A percentile compares a stretch with the other conserved stretches of the same genome.
Evolutionary conservation across 352 stramenopile species (phyloP).

Genomic region (Globisporangium cystogenes): DNA sequence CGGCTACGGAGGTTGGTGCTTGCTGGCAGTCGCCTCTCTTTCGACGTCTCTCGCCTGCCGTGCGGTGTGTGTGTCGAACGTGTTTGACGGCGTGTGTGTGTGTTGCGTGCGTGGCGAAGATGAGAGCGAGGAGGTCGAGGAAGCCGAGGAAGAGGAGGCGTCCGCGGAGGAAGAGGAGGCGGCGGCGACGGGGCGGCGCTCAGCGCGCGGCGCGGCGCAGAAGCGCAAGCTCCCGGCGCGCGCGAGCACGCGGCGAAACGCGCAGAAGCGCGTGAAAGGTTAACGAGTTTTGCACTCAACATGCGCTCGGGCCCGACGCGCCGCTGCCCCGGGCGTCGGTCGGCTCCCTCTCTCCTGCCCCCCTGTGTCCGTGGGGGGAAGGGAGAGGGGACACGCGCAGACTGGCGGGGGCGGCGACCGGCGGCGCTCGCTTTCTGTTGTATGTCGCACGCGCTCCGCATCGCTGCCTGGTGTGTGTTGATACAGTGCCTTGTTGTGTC

Average conservation of each 20-base stretch:
- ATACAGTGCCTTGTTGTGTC: constrained; percentile 10
- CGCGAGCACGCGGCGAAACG: constrained; percentile 20
- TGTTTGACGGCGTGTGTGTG: too few species aligned
- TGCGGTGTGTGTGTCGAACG: not conserved
- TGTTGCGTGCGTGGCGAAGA: constrained; percentile 22
- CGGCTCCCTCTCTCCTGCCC: not conserved
- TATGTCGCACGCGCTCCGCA: constrained; percentile 2
- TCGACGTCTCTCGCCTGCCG: too few species aligned
- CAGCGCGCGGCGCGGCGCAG: constrained; percentile 19
- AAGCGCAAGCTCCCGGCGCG: constrained; percentile 16
- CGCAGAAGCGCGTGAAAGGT: constrained; percentile 57
- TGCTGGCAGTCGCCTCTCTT: too few species aligned
- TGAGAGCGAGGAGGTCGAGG: constrained; percentile 27
- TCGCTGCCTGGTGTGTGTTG: constrained; percentile 6
- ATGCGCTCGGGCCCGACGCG: constrained; percentile 1
- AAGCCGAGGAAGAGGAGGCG: constrained; percentile 20
- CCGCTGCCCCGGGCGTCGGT: not conserved
- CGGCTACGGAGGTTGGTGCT: constrained; percentile 8
- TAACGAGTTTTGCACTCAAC: constrained; percentile 20
- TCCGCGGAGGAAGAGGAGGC: constrained; percentile 18
- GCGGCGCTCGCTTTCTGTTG: constrained; percentile 1
- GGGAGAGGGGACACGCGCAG: not conserved
- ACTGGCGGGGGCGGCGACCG: not conserved
- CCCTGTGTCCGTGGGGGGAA: constrained; percentile 1
- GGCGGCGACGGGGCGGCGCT: constrained; percentile 18